Conservation (phyloP, 257 asterid genomes). For the Voacanga thouarsii region DNA sequence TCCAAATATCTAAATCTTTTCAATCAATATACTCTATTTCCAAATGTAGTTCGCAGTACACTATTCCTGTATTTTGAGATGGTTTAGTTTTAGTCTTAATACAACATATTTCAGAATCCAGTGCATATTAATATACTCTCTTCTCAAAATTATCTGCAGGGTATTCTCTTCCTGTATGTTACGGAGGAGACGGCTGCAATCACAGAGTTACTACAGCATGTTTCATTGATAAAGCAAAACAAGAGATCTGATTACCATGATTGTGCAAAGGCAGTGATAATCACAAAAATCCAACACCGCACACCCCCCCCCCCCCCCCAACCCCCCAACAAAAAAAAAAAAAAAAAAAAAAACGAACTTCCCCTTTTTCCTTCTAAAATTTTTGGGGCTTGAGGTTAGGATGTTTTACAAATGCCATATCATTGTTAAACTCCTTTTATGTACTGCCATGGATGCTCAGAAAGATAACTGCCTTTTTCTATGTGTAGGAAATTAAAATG, state of each 20-base stretch:
- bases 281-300: background rate
- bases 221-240: background rate
- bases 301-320: too few species aligned
- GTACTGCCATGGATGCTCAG: background rate
- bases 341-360: background rate
- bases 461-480: background rate
- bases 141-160: background rate
- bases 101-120: background rate
- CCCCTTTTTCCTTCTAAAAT: background rate
- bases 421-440: background rate
- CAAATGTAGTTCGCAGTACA: background rate
- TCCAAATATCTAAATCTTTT: background rate
- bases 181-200: background rate
- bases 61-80: background rate
- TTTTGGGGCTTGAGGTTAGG: background rate
- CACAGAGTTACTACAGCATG: background rate
- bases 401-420: background rate
- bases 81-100: background rate
- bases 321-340: too few species aligned
- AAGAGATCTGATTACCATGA: background rate
- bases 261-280: background rate
- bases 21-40: background rate
- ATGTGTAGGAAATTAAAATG: background rate
- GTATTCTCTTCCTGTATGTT: background rate
- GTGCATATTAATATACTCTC: background rate